Conservation (phyloP, 2,329 filamentous ascomycete genomes). For the Mollisia scopiformis region DNA sequence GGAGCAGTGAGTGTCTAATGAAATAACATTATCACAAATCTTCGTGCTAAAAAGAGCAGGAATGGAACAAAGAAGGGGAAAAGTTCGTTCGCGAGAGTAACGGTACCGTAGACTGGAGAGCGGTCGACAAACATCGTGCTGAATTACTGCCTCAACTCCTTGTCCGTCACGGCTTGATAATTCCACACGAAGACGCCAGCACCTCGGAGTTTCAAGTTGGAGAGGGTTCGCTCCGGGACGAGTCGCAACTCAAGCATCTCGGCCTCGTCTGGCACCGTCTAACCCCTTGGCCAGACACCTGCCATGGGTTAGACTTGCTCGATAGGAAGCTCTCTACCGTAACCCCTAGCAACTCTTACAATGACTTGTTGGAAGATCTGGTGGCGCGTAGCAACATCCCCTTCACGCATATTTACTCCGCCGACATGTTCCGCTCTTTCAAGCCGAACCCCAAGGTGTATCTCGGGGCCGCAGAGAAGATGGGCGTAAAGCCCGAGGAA, state of each 20-base stretch:
- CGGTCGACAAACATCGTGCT: constrained; percentile 22
- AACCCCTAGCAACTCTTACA: constrained; percentile 70
- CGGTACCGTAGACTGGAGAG: constrained; percentile 19
- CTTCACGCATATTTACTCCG: constrained; percentile 66
- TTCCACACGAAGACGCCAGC: constrained; percentile 19
- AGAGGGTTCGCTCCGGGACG: constrained; percentile 22
- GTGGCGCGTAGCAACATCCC: constrained; percentile 56
- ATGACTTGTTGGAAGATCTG: constrained; percentile 65
- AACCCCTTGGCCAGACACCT: constrained; percentile 65
- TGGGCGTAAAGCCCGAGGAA: constrained; percentile 56
- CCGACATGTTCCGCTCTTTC: constrained; percentile 72
- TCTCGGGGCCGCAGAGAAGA: constrained; percentile 61
- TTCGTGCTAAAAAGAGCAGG: constrained; percentile 21
- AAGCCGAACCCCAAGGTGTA: constrained; percentile 73
- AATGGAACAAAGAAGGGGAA: constrained; percentile 22
- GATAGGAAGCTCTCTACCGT: constrained; percentile 43
- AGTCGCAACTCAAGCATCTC: constrained; percentile 23
- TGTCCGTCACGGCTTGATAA: constrained; percentile 17
- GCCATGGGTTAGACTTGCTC: constrained; percentile 56
- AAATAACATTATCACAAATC: constrained; percentile 17
- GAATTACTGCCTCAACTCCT: constrained; percentile 20
- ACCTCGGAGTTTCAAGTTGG: constrained; percentile 20
- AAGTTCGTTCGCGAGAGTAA: constrained; percentile 21
- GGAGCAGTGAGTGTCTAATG: constrained; percentile 16
- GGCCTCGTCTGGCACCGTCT: constrained; percentile 67